Percentiles rank a stretch among this genome's conserved stretches.
Evolutionary conservation across 163 green algal genomes (phyloP).

Genomic region (Coccomyxa subellipsoidea): DNA sequence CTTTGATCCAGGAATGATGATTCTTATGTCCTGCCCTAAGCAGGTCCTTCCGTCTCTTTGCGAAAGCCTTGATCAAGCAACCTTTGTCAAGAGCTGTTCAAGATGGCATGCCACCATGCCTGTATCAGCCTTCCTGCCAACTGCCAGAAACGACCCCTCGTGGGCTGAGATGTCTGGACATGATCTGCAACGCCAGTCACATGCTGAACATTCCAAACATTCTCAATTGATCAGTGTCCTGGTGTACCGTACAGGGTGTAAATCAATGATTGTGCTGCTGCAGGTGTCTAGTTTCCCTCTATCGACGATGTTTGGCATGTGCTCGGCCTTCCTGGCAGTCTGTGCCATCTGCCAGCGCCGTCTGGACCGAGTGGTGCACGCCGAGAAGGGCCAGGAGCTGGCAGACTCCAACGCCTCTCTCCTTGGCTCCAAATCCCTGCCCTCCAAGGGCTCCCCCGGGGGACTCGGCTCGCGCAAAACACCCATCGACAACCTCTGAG

Average conservation of each 20-base stretch:
- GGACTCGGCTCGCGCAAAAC: not conserved
- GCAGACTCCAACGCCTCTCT: not conserved
- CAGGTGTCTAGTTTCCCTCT: slow-evolving; percentile 70
- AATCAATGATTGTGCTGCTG: not conserved
- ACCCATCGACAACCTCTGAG: not conserved
- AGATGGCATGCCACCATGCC: too few species aligned
- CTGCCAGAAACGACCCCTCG: too few species aligned
- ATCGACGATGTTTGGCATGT: slow-evolving; percentile 91
- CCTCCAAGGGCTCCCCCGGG: not conserved
- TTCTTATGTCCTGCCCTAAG: too few species aligned
- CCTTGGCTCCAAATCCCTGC: not conserved
- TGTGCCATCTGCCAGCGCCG: slow-evolving; percentile 36
- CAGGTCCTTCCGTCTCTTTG: too few species aligned
- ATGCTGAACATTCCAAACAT: not conserved
- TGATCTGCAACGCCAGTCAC: too few species aligned
- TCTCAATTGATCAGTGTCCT: not conserved
- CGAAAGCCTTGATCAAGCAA: too few species aligned
- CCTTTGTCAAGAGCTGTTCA: too few species aligned
- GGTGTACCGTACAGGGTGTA: not conserved
- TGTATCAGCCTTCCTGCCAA: too few species aligned
- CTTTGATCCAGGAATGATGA: too few species aligned
- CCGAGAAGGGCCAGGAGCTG: not conserved
- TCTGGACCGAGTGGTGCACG: slow-evolving; percentile 24
- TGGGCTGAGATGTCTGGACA: too few species aligned
- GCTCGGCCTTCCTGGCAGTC: slow-evolving; percentile 72